These are phyloP conservation scores for Leishmania amazonensis DNA, from an alignment of 208 protist species.

Conservation along the genomic window DNA sequence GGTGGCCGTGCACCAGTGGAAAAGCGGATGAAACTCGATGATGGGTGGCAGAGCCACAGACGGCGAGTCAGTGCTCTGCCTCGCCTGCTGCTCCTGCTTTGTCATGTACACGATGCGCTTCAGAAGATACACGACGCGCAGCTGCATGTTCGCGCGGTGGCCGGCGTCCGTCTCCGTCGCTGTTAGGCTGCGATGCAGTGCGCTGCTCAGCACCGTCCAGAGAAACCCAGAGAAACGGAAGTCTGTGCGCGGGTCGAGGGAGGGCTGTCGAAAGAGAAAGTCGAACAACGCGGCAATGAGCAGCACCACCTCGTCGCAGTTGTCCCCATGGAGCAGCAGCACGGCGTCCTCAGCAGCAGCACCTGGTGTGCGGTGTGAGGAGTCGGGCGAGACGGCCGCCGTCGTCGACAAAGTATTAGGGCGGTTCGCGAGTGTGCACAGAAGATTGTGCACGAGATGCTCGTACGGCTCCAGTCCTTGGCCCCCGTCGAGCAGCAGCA, in stretches of 20 bases:
- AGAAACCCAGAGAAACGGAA: slow-evolving; percentile 70
- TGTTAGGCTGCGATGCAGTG: slow-evolving; percentile 53
- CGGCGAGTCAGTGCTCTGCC: background rate
- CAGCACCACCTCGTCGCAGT: slow-evolving; percentile 67
- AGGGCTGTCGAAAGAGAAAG: slow-evolving; percentile 67
- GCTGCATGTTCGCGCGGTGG: slow-evolving; percentile 71
- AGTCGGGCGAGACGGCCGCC: background rate
- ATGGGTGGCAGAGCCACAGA: background rate
- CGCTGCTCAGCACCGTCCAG: slow-evolving; percentile 54
- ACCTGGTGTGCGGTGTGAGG: background rate
- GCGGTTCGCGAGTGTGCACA: slow-evolving; percentile 25
- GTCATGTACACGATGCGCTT: slow-evolving; percentile 84
- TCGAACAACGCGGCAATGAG: slow-evolving; percentile 86
- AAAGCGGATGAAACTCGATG: slow-evolving; percentile 16
- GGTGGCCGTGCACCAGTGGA: slow-evolving; percentile 4
- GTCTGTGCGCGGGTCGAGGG: slow-evolving; percentile 36
- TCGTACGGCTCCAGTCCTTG: slow-evolving; percentile 35
- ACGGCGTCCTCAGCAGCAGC: background rate
- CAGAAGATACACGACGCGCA: slow-evolving; percentile 76
- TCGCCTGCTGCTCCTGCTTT: slow-evolving; percentile 9
- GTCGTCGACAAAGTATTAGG: background rate
- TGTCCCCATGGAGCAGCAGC: background rate
- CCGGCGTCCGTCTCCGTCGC: slow-evolving; percentile 50
- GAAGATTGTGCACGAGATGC: slow-evolving; percentile 29
- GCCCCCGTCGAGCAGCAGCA: slow-evolving; percentile 49